Base-by-base conservation (phyloP, 2,329 filamentous ascomycete species). In the Thielaviopsis punctulata region DNA sequence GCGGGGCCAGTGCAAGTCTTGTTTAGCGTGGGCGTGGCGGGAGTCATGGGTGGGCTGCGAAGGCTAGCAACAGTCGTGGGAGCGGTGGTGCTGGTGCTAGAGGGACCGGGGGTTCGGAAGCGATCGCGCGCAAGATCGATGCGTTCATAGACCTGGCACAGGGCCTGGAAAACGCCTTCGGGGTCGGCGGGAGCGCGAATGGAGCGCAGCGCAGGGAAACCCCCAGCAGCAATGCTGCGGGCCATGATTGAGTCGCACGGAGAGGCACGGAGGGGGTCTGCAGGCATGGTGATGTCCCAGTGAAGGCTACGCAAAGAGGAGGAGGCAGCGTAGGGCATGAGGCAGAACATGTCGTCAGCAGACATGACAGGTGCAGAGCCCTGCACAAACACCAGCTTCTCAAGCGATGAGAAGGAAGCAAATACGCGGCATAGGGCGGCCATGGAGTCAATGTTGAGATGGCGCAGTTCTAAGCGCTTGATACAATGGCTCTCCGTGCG, bases 121-220 rank as follows among this genome's bases (percentile, higher is more conserved):
- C 70, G 69, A 56, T 79, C 74, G 9, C 64, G 65, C 1, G 73
- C 68, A 21, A 74, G 65, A 41, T 78, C 71, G 19, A 76, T 68
- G 25, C 70, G 69, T 25, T 75, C 73, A 3, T 72, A 66, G 0
- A 83, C 83, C 44, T 72, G 73, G 63, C 84, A 89, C 1, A 87
- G 70, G 1, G 69, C 66, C 64, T 89, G 84, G 56, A 88, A 77
- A 7, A 76, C 58, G 23, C 83, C 84, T 4, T 84, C 75, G 1
- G 81, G 75, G 57, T 89, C 84, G 53, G 77, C 77, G 1, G 82
- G 84, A 0, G 77, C 70, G 51, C 84, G 76, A 18, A 88, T 65
- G 1, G 62, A 67, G 9, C 67, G 68, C 9, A 89, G 70, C 0
- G 66, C 62, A 0, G 84, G 84, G 59, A 89, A 85, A 0, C 77